Evolutionary conservation across 225 moss, liverwort and hornwort species (phyloP).

Genomic region (Anthoceros angustus): DNA sequence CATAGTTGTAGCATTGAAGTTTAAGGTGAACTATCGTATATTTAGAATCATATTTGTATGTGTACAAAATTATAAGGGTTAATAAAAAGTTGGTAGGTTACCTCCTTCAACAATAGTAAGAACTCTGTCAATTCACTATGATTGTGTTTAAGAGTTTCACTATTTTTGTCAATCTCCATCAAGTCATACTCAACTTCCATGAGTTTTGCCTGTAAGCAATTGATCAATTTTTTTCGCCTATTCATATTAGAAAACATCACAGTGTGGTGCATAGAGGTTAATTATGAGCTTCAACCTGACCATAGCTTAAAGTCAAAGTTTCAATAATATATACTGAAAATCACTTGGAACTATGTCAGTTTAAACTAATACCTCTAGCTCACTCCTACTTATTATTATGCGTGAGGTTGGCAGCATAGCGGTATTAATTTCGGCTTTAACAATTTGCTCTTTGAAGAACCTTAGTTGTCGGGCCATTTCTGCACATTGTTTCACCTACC

Average conservation of each 20-base stretch:
- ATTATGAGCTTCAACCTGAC: no score
- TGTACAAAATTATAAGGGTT: not conserved
- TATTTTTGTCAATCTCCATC: slow-evolving; percentile 8
- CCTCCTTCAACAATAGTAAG: not conserved
- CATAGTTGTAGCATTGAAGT: not conserved
- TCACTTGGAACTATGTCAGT: not conserved
- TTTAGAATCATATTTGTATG: no score
- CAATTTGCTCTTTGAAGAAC: slow-evolving; percentile 78
- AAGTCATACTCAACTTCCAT: slow-evolving; percentile 63
- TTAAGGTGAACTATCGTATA: no score
- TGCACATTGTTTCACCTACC: slow-evolving; percentile 82
- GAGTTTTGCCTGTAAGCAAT: slow-evolving; percentile 34
- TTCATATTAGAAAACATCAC: not conserved
- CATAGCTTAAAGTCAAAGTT: no score
- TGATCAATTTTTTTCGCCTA: not conserved
- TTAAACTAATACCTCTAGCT: slow-evolving; percentile 39
- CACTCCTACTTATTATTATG: slow-evolving; percentile 53
- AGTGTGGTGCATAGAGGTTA: no score
- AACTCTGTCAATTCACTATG: slow-evolving; percentile 1
- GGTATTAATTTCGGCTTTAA: slow-evolving; percentile 62
- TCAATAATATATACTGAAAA: not conserved
- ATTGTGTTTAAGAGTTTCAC: not conserved
- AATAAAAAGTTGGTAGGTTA: not conserved
- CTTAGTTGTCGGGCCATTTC: slow-evolving; percentile 92
- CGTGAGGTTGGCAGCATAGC: slow-evolving; percentile 45